Evolutionary conservation across 2,329 filamentous ascomycete genomes (phyloP), one percentile per base, ranked within the genome.

Genomic region (Fonsecaea monophora): DNA sequence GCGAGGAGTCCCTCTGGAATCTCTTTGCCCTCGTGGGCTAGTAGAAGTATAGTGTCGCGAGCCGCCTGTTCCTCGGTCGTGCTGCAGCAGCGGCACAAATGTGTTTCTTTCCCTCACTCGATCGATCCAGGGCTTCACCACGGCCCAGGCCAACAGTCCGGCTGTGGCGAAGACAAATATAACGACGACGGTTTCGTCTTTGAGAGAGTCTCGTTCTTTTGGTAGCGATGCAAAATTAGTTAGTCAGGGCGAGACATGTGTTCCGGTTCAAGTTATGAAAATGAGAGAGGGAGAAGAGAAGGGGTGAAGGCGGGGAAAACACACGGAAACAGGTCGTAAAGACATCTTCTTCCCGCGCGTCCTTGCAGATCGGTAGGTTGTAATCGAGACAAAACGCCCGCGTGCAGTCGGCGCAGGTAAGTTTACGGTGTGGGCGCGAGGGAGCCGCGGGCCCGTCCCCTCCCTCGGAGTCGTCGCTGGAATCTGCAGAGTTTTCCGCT

Each of bases 361-460:
- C 83, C 69, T 87, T 85, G 74, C 88, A 90, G 60, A 73, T 87
- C 0, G 86, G 85, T 56, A 88, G 79, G 60, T 87, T 83, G 71
- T 89, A 89, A 63, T 83, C 82, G 48, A 89, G 77, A 73, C 88
- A 90, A 77, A 89, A 90, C 71, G 87, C 85, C 68, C 88, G 86
- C 72, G 87, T 90, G 77, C 88, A 90, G 75, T 90, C 88, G 64
- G 83, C 87, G 76, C 88, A 90, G 30, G 83, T 87, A 59, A 84
- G 75, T 9, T 79, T 75, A 37, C 78, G 75, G 64, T 80, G 78
- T 62, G 78, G 78, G 72, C 74, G 7, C 73, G 75, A 55, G 35
- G 40, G 45, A 3, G 45, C 18, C 6, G 55, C 32, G 25, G 62
- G 62, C 10, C 40, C 21, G n/a, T 50, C 7, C 15, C 38, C 60